Conservation (phyloP, 768 basidiomycete species). For the Naematelia aurantialba region DNA sequence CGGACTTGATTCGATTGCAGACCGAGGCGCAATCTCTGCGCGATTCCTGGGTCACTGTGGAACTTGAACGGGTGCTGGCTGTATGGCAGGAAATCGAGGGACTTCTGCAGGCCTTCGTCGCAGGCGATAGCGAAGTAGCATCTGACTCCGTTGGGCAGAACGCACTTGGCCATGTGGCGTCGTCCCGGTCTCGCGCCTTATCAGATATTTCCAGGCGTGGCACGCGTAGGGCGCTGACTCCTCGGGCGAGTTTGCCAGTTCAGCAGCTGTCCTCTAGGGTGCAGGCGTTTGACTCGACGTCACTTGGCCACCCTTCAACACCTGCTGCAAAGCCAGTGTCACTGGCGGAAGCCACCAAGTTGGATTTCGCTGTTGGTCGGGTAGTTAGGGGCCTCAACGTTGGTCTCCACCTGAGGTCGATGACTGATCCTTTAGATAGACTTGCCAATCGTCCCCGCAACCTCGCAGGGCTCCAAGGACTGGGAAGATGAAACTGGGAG, state of each 20-base stretch:
- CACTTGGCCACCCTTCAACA: too few species aligned
- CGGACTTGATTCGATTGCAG: neutral
- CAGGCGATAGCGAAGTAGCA: neutral
- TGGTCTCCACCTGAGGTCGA: slow-evolving; percentile 4
- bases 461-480: slow-evolving; percentile 54
- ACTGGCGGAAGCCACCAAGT: neutral
- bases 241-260: neutral
- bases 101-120: neutral
- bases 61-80: neutral
- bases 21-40: neutral
- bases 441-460: slow-evolving; percentile 44
- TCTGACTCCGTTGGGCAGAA: too few species aligned
- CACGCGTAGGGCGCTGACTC: neutral
- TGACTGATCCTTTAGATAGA: slow-evolving; percentile 29
- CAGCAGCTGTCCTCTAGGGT: too few species aligned
- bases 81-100: neutral
- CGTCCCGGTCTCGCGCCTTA: neutral
- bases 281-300: too few species aligned
- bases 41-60: neutral
- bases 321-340: neutral
- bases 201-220: neutral
- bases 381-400: slow-evolving; percentile 85
- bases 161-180: neutral
- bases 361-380: slow-evolving; percentile 87
- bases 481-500: slow-evolving; percentile 93